Evolutionary conservation across 805 yeast species (phyloP), one percentile per base, ranked within the genome.

Genomic region (Yarrowia porcina): DNA sequence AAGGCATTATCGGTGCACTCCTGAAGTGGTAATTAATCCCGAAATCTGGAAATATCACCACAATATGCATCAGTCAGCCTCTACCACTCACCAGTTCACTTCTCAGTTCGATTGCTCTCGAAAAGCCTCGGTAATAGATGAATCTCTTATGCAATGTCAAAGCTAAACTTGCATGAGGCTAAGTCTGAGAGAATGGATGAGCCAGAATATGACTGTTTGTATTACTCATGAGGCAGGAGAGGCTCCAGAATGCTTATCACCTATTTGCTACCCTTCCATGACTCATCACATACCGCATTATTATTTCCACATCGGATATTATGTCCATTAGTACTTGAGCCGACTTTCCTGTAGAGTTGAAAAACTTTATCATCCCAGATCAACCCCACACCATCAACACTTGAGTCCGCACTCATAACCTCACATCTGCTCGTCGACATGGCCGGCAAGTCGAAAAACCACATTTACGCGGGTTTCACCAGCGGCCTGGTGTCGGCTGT

Each of bases 401-500:
- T 36, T 13, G 7, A 35, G 15, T 9, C 13, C 23, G 4, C 13
- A 32, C 15, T n/a, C 35, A 27, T n/a, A 35, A 12, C 8, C 21
- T 12, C 28, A 4, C 23, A 23, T 50, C 42, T 8, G 6, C 11
- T 7, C 28, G 28, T n/a, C n/a, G 28, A 21, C n/a, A 52, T 36
- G 59, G 42, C 44, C 18, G 38, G 41, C 32, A 62, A 49, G 23
- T 50, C 61, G 30, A 35, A 32, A 27, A 28, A 50, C 27, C 97
- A 91, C 73, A 73, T 90, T 10, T 68, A 83, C 15, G 89, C 97
- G 1, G 98, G 97, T 0, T 91, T 89, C 67, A 69, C 83, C 8
- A 96, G 96, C 1, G 98, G 98, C 0, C 75, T 93, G 59, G 80
- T 90, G 0, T 87, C 97, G 3, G 84, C 97, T 0, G 82, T 90